These are phyloP conservation scores for Arthrinium phaeospermum DNA, from an alignment of 2,329 filamentous ascomycete genomes.

Conservation along the genomic window DNA sequence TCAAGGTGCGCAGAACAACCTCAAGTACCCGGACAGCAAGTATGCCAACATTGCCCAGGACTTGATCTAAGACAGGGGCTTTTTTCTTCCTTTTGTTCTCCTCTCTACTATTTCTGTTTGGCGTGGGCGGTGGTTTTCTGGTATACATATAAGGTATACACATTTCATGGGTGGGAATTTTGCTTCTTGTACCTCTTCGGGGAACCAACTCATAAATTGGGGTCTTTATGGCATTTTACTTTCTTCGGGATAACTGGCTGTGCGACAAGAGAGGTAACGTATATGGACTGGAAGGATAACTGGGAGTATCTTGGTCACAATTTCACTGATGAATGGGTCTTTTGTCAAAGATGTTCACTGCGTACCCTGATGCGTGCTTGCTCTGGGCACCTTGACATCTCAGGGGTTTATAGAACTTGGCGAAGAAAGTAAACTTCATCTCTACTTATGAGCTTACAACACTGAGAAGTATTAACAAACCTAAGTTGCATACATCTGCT, in stretches of 20 bases:
- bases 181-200: neutral
- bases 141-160: too few relatives aligned
- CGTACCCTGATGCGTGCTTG: neutral
- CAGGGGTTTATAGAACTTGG: neutral
- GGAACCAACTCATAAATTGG: neutral
- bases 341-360: neutral
- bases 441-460: neutral
- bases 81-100: neutral
- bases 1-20: conserved; percentile 50
- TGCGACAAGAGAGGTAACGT: neutral
- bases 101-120: neutral
- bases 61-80: conserved; percentile 13
- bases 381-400: neutral
- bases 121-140: neutral
- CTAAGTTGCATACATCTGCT: too few relatives aligned
- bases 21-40: conserved; percentile 58
- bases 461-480: neutral
- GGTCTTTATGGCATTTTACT: neutral
- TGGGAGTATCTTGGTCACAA: neutral
- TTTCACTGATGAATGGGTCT: too few relatives aligned
- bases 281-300: neutral
- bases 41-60: conserved; percentile 56
- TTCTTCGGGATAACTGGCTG: neutral
- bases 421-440: neutral
- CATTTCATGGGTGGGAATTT: neutral